A percentile compares a stretch with the other conserved stretches of the same genome.
Evolutionary conservation across 495 filamentous ascomycete genomes (phyloP).

Genomic region (Penicillium canescens): DNA sequence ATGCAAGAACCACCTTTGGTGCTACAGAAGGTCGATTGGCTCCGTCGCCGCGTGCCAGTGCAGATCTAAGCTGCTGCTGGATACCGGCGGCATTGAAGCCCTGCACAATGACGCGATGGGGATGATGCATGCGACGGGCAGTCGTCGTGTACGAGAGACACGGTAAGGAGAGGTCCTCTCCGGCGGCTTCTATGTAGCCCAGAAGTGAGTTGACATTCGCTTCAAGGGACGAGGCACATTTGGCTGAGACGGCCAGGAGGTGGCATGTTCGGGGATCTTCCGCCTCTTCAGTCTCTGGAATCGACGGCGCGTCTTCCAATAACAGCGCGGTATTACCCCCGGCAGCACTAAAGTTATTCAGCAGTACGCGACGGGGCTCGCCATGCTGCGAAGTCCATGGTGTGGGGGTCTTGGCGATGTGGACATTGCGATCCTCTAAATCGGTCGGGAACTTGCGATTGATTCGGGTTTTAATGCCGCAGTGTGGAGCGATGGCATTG

Average conservation of each 20-base stretch:
- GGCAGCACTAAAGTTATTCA: conserved; percentile 6
- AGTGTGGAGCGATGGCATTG: conserved; percentile 32
- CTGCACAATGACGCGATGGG: not conserved
- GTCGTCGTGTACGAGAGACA: conserved; percentile 72
- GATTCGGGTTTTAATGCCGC: conserved; percentile 37
- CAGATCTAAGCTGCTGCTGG: conserved; percentile 30
- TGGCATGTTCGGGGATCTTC: conserved; percentile 2
- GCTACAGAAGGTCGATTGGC: not conserved
- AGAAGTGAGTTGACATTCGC: conserved; percentile 27
- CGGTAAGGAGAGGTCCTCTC: conserved; percentile 40
- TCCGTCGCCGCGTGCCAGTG: not conserved
- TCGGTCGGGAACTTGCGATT: conserved; percentile 25
- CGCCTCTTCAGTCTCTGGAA: conserved; percentile 3
- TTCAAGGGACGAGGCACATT: conserved; percentile 22
- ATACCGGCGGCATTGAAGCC: not conserved
- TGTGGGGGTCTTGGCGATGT: conserved; percentile 22
- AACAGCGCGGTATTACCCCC: conserved; percentile 35
- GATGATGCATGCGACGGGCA: conserved; percentile 67
- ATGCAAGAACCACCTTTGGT: conserved; percentile 55
- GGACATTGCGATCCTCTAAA: conserved; percentile 21
- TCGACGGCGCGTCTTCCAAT: conserved; percentile 23
- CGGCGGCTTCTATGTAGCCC: conserved; percentile 52
- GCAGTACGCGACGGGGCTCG: too few species aligned
- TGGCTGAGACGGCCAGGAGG: conserved; percentile 28
- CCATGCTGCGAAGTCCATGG: too few species aligned